Evolutionary conservation across 2,329 filamentous ascomycete genomes (phyloP).

Genomic region (Fusarium miscanthi): DNA sequence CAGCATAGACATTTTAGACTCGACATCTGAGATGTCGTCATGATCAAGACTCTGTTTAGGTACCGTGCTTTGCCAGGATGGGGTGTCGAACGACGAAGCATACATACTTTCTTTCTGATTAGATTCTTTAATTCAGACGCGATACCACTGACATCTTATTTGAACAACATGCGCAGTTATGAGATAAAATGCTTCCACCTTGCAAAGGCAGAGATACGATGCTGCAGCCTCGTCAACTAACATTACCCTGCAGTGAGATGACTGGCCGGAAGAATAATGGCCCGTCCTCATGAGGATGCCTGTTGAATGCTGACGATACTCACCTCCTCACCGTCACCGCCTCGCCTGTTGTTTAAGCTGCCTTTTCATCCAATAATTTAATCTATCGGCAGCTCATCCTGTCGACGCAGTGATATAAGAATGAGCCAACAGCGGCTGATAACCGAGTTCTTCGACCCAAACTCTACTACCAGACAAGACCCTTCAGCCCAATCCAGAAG

Average conservation of each 20-base stretch:
- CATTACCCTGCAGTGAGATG: too few species aligned
- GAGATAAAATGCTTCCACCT: too few species aligned
- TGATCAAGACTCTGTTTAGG: not conserved
- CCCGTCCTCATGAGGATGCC: too few species aligned
- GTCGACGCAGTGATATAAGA: not conserved
- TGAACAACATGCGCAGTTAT: too few species aligned
- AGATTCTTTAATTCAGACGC: rapidly evolving
- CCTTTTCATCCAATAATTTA: too few species aligned
- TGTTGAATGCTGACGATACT: not conserved
- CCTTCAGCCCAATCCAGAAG: not conserved
- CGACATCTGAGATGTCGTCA: not conserved
- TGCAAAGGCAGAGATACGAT: too few species aligned
- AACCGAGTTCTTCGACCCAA: not conserved
- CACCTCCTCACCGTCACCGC: not conserved
- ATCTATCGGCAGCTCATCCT: too few species aligned
- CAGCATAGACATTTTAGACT: slow-evolving; percentile 21
- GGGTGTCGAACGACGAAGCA: rapidly evolving
- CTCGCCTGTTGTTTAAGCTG: too few species aligned
- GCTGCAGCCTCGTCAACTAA: too few species aligned
- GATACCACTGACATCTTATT: rapidly evolving
- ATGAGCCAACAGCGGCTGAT: not conserved
- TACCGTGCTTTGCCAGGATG: too few species aligned
- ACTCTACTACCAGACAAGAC: rapidly evolving
- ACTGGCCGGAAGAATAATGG: too few species aligned
- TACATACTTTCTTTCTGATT: rapidly evolving